Evolutionary conservation across 164 flowering plant genomes (phyloP).

Genomic region (Warburgia ugandensis): DNA sequence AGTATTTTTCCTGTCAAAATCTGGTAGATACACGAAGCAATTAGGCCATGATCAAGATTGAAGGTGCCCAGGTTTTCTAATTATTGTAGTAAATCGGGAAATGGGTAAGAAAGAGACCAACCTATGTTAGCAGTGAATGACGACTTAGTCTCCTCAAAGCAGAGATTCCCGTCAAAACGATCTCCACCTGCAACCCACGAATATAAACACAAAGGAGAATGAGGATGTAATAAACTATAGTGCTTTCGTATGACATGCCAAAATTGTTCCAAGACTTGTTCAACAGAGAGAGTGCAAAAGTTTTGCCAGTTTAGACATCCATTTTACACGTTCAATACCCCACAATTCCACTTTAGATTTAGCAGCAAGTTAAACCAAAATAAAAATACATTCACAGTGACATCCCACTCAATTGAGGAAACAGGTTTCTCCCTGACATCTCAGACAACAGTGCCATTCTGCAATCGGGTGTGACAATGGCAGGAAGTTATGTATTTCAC

Average conservation of each 20-base stretch:
- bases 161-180: constrained; percentile 3
- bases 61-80: too few relatives aligned
- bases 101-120: neutral
- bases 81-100: too few relatives aligned
- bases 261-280: too few relatives aligned
- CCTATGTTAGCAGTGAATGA: neutral
- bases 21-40: neutral
- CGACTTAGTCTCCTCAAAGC: neutral
- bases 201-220: neutral
- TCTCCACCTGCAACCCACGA: constrained; percentile 3
- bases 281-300: neutral
- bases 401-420: neutral
- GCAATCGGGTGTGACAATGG: neutral
- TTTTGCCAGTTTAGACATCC: neutral
- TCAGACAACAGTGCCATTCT: neutral
- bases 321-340: neutral
- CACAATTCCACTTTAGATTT: neutral
- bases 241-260: neutral
- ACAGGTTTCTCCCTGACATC: neutral
- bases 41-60: neutral
- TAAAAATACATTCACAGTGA: neutral
- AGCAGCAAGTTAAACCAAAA: neutral
- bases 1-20: constrained; percentile 6
- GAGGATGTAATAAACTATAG: neutral
- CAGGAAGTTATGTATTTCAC: neutral